A percentile compares a stretch with the other conserved stretches of the same genome.
Conservation (phyloP, 164 flowering plant genomes). For the Taxillus chinensis region DNA sequence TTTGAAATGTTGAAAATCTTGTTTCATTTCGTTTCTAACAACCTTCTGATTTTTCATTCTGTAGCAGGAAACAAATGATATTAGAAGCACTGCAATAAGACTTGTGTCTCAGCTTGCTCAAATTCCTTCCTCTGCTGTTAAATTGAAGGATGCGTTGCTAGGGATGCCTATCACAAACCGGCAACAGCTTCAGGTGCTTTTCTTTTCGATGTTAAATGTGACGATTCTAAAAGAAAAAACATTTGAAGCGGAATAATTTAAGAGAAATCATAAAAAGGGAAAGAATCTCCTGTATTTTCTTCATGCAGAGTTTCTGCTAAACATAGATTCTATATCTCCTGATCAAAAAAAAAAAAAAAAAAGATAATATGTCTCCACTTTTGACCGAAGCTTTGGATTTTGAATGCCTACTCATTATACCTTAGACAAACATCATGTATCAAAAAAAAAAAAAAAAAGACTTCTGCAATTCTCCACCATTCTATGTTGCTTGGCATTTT, state of each 20-base stretch:
- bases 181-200: constrained; percentile 78
- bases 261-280: not conserved
- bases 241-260: not conserved
- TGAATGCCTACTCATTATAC: not conserved
- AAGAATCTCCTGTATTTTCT: no score
- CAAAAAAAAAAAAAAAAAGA: not conserved
- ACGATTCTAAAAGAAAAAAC: not conserved
- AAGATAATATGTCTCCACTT: no score
- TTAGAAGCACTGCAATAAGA: constrained; percentile 46
- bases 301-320: no score
- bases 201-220: not conserved
- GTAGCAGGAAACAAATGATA: constrained; percentile 56
- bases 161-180: constrained; percentile 58
- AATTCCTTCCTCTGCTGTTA: constrained; percentile 55
- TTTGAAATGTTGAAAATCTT: no score
- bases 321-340: no score
- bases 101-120: constrained; percentile 90
- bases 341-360: no score
- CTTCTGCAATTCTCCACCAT: no score
- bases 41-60: not conserved
- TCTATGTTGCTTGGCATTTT: no score
- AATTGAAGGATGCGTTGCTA: constrained; percentile 66
- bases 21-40: not conserved
- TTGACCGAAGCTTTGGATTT: no score
- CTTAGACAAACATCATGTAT: not conserved